A percentile compares a stretch with the other conserved stretches of the same genome.
phyloP scores from a whole-genome alignment of 768 basidiomycete genomes.

The Mycena amicta region DNA sequence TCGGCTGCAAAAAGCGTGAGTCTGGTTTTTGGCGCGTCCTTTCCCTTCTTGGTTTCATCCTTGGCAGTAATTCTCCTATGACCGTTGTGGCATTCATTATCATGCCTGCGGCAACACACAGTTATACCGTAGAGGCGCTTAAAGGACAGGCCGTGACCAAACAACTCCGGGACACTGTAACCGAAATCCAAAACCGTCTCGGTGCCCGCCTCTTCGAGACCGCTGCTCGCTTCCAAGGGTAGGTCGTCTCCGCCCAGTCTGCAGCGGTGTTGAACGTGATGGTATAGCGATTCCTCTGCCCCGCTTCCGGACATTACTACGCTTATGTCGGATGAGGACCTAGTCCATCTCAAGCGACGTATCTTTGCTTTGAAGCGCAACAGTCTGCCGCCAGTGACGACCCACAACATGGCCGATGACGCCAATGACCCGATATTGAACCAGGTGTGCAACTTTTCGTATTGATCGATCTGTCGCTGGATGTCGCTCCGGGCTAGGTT shows the following conservation, averaged over 20 bases:
- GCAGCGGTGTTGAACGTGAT: too few species aligned
- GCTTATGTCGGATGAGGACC: slow-evolving; percentile 89
- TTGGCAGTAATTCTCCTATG: slow-evolving; percentile 54
- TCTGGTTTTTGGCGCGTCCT: background rate
- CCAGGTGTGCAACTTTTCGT: too few species aligned
- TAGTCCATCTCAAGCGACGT: slow-evolving; percentile 90
- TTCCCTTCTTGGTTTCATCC: background rate
- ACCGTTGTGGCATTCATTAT: slow-evolving; percentile 99
- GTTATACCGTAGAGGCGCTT: slow-evolving; percentile 96
- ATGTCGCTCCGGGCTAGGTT: slow-evolving; percentile 51
- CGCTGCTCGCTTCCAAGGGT: slow-evolving; percentile 92
- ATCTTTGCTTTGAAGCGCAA: slow-evolving; percentile 96
- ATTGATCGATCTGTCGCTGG: too few species aligned
- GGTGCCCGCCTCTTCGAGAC: slow-evolving; percentile 93
- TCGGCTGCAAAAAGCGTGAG: slow-evolving; percentile 46
- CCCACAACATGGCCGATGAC: slow-evolving; percentile 99
- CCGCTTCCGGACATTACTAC: slow-evolving; percentile 75
- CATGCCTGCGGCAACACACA: slow-evolving; percentile 95
- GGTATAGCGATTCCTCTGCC: slow-evolving; percentile 40
- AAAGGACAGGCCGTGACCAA: slow-evolving; percentile 97
- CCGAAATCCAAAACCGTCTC: slow-evolving; percentile 91
- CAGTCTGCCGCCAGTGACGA: slow-evolving; percentile 93
- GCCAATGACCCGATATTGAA: slow-evolving; percentile 89
- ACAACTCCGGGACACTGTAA: slow-evolving; percentile 93
- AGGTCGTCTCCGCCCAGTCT: slow-evolving; percentile 29